Percentiles rank a stretch among this genome's conserved stretches.
These are phyloP conservation scores for Suhomyces canberraensis DNA, from an alignment of 805 yeast species.

Conservation along the genomic window DNA sequence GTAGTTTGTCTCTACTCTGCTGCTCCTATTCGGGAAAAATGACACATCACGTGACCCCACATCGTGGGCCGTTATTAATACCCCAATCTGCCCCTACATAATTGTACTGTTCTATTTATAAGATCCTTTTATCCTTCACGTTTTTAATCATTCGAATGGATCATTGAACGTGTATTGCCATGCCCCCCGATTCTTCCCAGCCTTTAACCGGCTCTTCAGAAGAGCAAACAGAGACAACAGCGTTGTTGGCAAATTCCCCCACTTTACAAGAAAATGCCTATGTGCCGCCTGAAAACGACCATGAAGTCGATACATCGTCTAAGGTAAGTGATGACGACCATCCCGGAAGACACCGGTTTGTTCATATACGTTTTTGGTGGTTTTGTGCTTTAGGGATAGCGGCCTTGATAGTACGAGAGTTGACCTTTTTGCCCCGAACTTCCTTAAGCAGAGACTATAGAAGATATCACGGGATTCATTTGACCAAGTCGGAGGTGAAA, in stretches of 20 bases:
- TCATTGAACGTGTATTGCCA: not conserved
- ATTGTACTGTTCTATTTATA: too few relatives aligned
- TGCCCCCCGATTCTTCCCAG: not conserved
- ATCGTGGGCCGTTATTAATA: not conserved
- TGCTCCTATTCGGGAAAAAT: too few relatives aligned
- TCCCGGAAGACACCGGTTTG: not conserved
- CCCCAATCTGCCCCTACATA: not conserved
- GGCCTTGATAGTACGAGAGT: constrained; percentile 54
- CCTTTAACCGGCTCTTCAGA: not conserved
- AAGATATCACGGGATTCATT: constrained; percentile 61
- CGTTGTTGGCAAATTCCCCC: not conserved
- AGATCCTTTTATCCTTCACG: too few relatives aligned
- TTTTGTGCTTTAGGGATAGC: constrained; percentile 47
- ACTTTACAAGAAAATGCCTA: not conserved
- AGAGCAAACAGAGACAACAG: not conserved
- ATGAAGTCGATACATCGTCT: not conserved
- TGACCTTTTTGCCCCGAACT: constrained; percentile 80
- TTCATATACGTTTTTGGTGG: constrained; percentile 35
- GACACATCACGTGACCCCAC: not conserved
- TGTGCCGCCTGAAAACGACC: not conserved
- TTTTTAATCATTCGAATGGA: too few relatives aligned
- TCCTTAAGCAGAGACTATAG: constrained; percentile 78
- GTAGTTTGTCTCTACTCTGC: too few relatives aligned
- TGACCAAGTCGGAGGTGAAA: constrained; percentile 69
- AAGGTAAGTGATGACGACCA: not conserved